Conservation (phyloP, 352 stramenopile genomes). For the Lagenidium giganteum region DNA sequence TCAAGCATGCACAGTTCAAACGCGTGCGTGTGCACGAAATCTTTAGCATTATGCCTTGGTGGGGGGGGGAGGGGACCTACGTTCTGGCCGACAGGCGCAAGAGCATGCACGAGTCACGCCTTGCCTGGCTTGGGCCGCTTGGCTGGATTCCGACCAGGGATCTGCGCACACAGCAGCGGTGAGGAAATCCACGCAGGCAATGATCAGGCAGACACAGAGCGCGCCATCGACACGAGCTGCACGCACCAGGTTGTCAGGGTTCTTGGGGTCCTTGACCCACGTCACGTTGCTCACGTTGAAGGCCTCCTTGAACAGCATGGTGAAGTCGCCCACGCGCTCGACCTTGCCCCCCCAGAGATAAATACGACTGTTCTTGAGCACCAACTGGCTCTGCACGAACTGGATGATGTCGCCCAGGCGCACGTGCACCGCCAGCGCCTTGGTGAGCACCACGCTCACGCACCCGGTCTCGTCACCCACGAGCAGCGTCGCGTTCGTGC, state of each 20-base stretch:
- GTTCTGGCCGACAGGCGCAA: no score
- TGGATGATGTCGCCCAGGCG: constrained; percentile 74
- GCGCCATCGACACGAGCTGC: no score
- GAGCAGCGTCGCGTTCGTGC: constrained; percentile 76
- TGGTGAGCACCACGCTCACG: constrained; percentile 75
- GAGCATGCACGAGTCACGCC: no score
- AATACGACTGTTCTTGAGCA: constrained; percentile 72
- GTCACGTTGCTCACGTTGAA: constrained; percentile 78
- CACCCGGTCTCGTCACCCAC: constrained; percentile 80
- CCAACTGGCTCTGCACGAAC: constrained; percentile 57
- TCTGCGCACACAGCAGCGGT: constrained; percentile 18
- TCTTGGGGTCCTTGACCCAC: constrained; percentile 77
- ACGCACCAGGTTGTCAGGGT: constrained; percentile 58
- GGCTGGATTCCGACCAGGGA: constrained; percentile 43
- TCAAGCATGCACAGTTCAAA: no score
- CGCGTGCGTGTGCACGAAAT: no score
- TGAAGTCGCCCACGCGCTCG: constrained; percentile 82
- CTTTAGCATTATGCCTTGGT: no score
- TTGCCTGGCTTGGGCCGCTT: constrained; percentile 49
- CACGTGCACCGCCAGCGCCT: constrained; percentile 58
- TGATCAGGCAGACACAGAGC: background rate
- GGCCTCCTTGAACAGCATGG: constrained; percentile 82
- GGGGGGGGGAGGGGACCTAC: no score
- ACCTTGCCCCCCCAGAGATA: constrained; percentile 80
- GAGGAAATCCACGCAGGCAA: background rate